A percentile compares a stretch with the other conserved stretches of the same genome.
Conservation (phyloP, 768 basidiomycete species). For the Cyathus striatus region DNA sequence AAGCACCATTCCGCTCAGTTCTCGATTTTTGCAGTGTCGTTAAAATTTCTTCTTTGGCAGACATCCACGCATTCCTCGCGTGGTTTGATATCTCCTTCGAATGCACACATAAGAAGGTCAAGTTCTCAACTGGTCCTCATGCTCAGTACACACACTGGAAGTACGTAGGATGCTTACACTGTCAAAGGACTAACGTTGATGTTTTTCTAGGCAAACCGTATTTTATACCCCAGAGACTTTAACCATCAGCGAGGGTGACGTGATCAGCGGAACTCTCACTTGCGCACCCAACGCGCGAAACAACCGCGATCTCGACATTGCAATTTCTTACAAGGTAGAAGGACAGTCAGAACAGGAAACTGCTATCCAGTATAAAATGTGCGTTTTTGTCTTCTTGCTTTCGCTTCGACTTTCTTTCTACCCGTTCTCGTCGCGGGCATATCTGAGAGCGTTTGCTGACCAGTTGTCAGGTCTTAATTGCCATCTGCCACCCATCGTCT, state of each 20-base stretch:
- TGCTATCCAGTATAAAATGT: slow-evolving; percentile 79
- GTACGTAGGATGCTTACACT: slow-evolving; percentile 40
- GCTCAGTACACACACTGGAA: slow-evolving; percentile 97
- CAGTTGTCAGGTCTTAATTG: slow-evolving; percentile 71
- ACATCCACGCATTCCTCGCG: slow-evolving; percentile 95
- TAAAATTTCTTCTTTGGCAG: slow-evolving; percentile 36
- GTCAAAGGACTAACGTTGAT: not conserved
- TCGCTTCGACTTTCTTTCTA: slow-evolving; percentile 5
- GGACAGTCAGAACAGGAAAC: slow-evolving; percentile 25
- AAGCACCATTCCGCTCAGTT: slow-evolving; percentile 18
- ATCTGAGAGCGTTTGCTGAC: slow-evolving; percentile 47
- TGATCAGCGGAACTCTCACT: slow-evolving; percentile 62
- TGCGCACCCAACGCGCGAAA: slow-evolving; percentile 92
- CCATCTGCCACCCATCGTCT: slow-evolving; percentile 9
- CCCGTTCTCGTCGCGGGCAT: slow-evolving; percentile 9
- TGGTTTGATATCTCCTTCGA: slow-evolving; percentile 99
- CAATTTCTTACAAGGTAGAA: slow-evolving; percentile 59
- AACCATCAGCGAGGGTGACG: slow-evolving; percentile 65
- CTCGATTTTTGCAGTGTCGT: slow-evolving; percentile 2
- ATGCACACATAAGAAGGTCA: slow-evolving; percentile 91
- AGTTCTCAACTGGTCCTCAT: slow-evolving; percentile 97
- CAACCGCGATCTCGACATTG: slow-evolving; percentile 93
- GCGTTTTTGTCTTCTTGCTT: slow-evolving; percentile 40
- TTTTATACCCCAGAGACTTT: slow-evolving; percentile 90
- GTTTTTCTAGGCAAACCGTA: slow-evolving; percentile 76